phyloP scores from a whole-genome alignment of 2,329 filamentous ascomycete species.

The Cordyceps farinosa region DNA sequence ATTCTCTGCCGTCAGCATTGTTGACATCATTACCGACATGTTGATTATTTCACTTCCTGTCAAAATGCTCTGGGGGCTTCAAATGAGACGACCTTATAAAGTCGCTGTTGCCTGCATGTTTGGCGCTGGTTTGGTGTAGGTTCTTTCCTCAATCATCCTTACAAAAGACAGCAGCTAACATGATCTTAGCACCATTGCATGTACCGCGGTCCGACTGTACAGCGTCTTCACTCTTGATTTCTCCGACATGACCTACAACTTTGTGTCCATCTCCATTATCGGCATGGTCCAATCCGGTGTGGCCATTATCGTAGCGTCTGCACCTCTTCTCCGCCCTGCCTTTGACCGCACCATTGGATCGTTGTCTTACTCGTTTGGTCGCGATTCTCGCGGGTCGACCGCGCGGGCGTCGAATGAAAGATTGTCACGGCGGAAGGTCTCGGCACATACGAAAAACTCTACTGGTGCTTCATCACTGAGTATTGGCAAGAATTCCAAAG shows the following conservation, averaged over 20 bases:
- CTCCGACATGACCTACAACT: conserved; percentile 20
- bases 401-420: background rate
- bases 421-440: background rate
- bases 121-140: conserved; percentile 21
- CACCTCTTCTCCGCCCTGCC: conserved; percentile 22
- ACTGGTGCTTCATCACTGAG: conserved; percentile 4
- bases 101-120: conserved; percentile 22
- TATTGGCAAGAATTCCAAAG: conserved; percentile 1
- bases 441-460: background rate
- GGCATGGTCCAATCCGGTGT: conserved; percentile 21
- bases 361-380: conserved; percentile 12
- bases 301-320: conserved; percentile 22
- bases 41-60: conserved; percentile 21
- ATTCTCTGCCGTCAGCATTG: conserved; percentile 21
- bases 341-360: conserved; percentile 20
- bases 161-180: background rate
- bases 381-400: background rate
- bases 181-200: conserved; percentile 19
- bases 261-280: conserved; percentile 19
- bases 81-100: conserved; percentile 20
- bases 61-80: conserved; percentile 19
- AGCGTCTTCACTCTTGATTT: conserved; percentile 22
- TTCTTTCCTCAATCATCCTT: background rate
- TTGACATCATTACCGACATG: conserved; percentile 23
- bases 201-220: conserved; percentile 21